A percentile compares a stretch with the other conserved stretches of the same genome.
Evolutionary conservation across 2,329 filamentous ascomycete genomes (phyloP).

Genomic region (Colletotrichum spinosum): DNA sequence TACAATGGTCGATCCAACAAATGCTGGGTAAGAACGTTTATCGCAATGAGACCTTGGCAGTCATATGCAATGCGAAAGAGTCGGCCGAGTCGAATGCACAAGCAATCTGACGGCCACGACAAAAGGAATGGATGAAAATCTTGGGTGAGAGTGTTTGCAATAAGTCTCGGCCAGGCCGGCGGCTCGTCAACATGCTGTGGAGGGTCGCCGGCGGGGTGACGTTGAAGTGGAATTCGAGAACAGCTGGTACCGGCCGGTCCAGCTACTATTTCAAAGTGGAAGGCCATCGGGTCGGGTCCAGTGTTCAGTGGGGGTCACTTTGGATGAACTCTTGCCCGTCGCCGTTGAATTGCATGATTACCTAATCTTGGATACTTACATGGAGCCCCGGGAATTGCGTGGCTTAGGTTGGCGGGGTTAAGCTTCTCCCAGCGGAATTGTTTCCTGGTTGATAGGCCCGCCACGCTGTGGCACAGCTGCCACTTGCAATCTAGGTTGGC

Average conservation of each 20-base stretch:
- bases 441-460: constrained; percentile 7
- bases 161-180: constrained; percentile 32
- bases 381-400: neutral
- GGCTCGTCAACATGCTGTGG: constrained; percentile 15
- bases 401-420: constrained; percentile 6
- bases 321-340: neutral
- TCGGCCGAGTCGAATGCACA: constrained; percentile 16
- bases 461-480: constrained; percentile 24
- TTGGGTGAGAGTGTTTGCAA: constrained; percentile 19
- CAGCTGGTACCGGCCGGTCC: constrained; percentile 8
- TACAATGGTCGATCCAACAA: constrained; percentile 24
- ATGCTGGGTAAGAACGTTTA: constrained; percentile 5
- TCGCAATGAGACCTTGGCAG: constrained; percentile 2
- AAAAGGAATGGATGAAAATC: constrained; percentile 4
- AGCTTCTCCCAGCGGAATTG: constrained; percentile 2
- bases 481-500: neutral
- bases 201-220: constrained; percentile 32
- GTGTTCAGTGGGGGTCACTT: neutral
- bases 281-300: neutral
- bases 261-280: neutral
- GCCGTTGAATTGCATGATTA: constrained; percentile 8
- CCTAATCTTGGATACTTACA: constrained; percentile 26
- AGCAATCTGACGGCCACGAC: neutral
- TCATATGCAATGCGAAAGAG: neutral
- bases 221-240: constrained; percentile 11